Evolutionary conservation across 2,329 filamentous ascomycete species (phyloP).

Genomic region (Calonectria multiphialidica): DNA sequence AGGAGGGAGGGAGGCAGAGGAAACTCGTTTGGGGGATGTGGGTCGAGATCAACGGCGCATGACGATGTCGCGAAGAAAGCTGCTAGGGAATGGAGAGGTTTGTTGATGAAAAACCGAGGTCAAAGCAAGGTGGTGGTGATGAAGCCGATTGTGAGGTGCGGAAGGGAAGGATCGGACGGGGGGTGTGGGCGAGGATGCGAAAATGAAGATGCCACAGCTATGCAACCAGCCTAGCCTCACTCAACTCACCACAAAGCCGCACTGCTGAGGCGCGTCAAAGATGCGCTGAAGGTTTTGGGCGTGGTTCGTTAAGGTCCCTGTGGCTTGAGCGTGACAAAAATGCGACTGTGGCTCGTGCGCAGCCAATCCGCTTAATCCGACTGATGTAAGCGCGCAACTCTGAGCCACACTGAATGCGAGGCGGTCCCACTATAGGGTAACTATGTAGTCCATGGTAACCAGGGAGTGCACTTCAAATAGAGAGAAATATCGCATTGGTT

Average conservation of each 20-base stretch:
- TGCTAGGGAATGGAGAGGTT: constrained; percentile 16
- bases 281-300: constrained; percentile 33
- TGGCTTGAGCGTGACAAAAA: constrained; percentile 31
- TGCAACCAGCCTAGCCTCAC: constrained; percentile 35
- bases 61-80: constrained; percentile 26
- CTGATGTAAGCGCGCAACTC: neutral
- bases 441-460: no score
- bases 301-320: constrained; percentile 24
- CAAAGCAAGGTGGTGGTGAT: constrained; percentile 17
- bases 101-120: constrained; percentile 26
- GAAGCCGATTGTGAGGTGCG: constrained; percentile 31
- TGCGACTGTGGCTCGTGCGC: constrained; percentile 2
- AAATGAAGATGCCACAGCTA: constrained; percentile 25
- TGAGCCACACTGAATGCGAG: neutral
- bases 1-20: constrained; percentile 9
- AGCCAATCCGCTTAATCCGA: neutral
- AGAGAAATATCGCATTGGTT: no score
- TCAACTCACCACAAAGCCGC: constrained; percentile 17
- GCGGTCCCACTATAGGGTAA: no score
- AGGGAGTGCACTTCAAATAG: no score
- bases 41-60: constrained; percentile 38
- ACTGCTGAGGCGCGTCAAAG: constrained; percentile 42
- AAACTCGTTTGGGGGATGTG: constrained; percentile 17
- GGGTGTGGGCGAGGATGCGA: constrained; percentile 4
- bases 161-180: constrained; percentile 19